Evolutionary conservation across 2,329 filamentous ascomycete species (phyloP), one percentile per base, ranked within the genome.

Genomic region (Xylaria sp.): DNA sequence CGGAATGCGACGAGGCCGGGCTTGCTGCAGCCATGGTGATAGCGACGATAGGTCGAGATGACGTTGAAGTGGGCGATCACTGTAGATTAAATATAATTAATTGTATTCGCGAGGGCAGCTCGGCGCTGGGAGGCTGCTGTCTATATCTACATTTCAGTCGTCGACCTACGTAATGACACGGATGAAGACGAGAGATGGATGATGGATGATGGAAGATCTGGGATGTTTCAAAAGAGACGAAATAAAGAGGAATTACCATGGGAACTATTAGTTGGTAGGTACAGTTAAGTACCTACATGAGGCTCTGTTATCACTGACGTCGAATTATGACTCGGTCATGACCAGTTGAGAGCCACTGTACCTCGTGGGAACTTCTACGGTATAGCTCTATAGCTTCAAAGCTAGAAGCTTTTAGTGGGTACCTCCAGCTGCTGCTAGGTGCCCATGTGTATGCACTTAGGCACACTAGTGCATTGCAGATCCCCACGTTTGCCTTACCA

Each of bases 1-100:
- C 66, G 20, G 74, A 73, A 51, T 66, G 67, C 31, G 75, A 75
- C 58, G 74, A 74, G 71, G 72, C 67, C 68, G 71, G 64, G 54
- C 75, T 75, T 36, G 54, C 67, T 31, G 67, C 68, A 67, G 74
- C 73, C 76, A 77, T 77, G 62, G 68, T 63, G 68, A 20, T 13
- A 69, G 20, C 40, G 31, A 36, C 9, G 13, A 17, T 23, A 36
- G 40, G 26, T 61, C 33, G 51, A 46, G 23, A 7, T 23, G 46
- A 20, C 6, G 51, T 49, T 49, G 44, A 10, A 23, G n/a, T 31
- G 11, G 46, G 49, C 4, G 28, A 28, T 28, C 33, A 38, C 56
- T n/a, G 33, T 31, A 61, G 48, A 23, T 58, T 63, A 46, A 63
- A 48, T 56, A 20, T 26, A 48, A 57, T 48, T 61, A 48, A 57